phyloP scores from a whole-genome alignment of 2,329 filamentous ascomycete species.

The Berkeleyomyces rouxiae region DNA sequence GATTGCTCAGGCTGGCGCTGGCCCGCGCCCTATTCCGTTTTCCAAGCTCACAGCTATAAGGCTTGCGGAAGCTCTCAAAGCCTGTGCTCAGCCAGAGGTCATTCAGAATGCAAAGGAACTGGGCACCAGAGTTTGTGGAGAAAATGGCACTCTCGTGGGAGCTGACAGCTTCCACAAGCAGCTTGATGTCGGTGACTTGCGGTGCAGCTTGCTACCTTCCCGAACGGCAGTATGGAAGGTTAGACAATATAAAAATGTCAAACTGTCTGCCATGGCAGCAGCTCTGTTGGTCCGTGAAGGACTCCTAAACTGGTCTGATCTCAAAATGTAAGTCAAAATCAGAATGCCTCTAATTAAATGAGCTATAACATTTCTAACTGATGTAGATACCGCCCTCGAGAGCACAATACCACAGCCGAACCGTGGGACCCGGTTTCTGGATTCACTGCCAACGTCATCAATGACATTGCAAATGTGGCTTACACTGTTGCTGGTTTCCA shows the following conservation, averaged over 20 bases:
- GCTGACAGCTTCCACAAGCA: slow-evolving; percentile 56
- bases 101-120: slow-evolving; percentile 38
- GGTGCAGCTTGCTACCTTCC: slow-evolving; percentile 52
- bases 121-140: slow-evolving; percentile 47
- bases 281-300: slow-evolving; percentile 49
- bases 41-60: slow-evolving; percentile 50
- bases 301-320: slow-evolving; percentile 48
- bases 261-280: slow-evolving; percentile 56
- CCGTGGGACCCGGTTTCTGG: slow-evolving; percentile 68
- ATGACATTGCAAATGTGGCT: slow-evolving; percentile 63
- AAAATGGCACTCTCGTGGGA: slow-evolving; percentile 46
- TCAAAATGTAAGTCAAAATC: slow-evolving; percentile 39
- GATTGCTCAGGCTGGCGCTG: slow-evolving; percentile 54
- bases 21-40: slow-evolving; percentile 52
- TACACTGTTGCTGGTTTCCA: slow-evolving; percentile 68
- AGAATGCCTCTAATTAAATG: slow-evolving; percentile 24
- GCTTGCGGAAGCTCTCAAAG: slow-evolving; percentile 45
- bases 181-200: slow-evolving; percentile 46
- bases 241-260: slow-evolving; percentile 42
- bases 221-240: slow-evolving; percentile 61
- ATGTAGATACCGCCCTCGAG: slow-evolving; percentile 28
- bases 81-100: slow-evolving; percentile 43
- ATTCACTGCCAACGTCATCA: slow-evolving; percentile 60
- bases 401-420: slow-evolving; percentile 64
- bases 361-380: slow-evolving; percentile 14